phyloP scores from a whole-genome alignment of 257 asterid genomes.

The Solanum pinnatisectum region DNA sequence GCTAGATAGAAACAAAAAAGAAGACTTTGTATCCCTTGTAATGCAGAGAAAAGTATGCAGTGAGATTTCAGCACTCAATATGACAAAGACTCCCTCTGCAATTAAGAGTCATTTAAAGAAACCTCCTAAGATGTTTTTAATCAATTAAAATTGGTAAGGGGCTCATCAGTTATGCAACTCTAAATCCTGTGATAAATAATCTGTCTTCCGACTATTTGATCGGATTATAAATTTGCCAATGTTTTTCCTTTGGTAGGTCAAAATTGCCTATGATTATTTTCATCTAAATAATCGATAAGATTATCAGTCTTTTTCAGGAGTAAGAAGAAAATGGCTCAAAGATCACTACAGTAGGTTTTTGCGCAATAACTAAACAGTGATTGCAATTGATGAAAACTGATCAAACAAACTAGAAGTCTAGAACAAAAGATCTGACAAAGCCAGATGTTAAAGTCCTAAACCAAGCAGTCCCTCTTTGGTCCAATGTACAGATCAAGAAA shows the following conservation, averaged over 20 bases:
- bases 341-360: not conserved
- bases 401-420: not conserved
- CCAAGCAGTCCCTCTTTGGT: not conserved
- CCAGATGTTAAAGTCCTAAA: not conserved
- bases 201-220: not conserved
- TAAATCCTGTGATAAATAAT: not conserved
- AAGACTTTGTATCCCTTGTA: not conserved
- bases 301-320: not conserved
- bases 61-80: not conserved
- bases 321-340: not conserved
- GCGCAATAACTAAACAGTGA: not conserved
- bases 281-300: not conserved
- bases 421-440: not conserved
- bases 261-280: not conserved
- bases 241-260: not conserved
- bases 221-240: not conserved
- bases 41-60: not conserved
- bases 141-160: not conserved
- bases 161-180: not conserved
- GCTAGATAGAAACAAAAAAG: not conserved
- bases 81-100: not conserved
- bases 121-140: not conserved
- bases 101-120: not conserved
- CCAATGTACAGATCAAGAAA: not conserved
- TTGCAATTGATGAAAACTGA: not conserved